Evolutionary conservation across 495 filamentous ascomycete species (phyloP).

Genomic region (Copromyces sp.): DNA sequence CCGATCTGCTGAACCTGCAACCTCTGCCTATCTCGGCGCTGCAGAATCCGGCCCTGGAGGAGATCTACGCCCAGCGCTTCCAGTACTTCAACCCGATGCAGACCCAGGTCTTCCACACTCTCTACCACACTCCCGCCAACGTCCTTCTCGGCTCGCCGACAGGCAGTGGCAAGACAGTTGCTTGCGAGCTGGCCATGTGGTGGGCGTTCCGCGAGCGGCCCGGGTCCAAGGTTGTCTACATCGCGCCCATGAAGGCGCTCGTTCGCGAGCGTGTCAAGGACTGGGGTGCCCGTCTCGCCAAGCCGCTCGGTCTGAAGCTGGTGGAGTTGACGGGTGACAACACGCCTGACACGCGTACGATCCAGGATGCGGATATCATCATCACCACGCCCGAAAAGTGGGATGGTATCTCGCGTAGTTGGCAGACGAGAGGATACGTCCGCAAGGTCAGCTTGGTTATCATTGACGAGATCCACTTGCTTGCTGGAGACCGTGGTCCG

Average conservation of each 20-base stretch:
- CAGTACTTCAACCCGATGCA: conserved; percentile 99
- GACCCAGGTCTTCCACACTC: conserved; percentile 91
- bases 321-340: conserved; percentile 98
- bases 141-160: conserved; percentile 95
- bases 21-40: conserved; percentile 81
- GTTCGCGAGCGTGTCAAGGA: conserved; percentile 95
- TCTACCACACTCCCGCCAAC: conserved; percentile 86
- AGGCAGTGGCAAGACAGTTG: conserved; percentile 93
- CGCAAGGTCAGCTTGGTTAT: conserved; percentile 92
- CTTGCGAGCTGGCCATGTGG: conserved; percentile 98
- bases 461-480: conserved; percentile 95
- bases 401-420: conserved; percentile 97
- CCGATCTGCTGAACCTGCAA: conserved; percentile 83
- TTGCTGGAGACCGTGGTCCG: conserved; percentile 90
- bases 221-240: conserved; percentile 96
- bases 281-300: conserved; percentile 78
- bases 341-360: conserved; percentile 90
- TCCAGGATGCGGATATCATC: conserved; percentile 92
- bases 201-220: conserved; percentile 96
- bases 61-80: conserved; percentile 80
- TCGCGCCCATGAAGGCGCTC: conserved; percentile 97
- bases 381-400: conserved; percentile 98
- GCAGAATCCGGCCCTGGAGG: conserved; percentile 77
- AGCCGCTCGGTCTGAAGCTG: conserved; percentile 76
- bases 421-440: conserved; percentile 95